A percentile compares a stretch with the other conserved stretches of the same genome.
Conservation (phyloP, 345 rosid species). For the Reutealis trisperma region DNA sequence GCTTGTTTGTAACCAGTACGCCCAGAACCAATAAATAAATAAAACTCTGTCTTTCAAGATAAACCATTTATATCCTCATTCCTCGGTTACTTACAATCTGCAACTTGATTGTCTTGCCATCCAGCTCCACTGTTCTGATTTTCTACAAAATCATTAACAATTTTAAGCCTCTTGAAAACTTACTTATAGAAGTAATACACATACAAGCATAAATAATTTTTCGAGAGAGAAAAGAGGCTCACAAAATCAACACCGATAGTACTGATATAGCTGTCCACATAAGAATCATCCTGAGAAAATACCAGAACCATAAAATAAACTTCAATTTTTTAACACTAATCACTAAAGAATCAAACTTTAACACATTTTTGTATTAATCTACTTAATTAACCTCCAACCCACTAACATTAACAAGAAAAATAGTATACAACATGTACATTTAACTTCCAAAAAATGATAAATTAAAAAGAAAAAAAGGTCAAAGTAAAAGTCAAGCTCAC, state of each 20-base stretch:
- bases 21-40: not conserved
- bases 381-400: not conserved
- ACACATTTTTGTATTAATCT: not conserved
- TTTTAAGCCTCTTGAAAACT: not conserved
- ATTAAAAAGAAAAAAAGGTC: not conserved
- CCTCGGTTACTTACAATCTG: conserved; percentile 54
- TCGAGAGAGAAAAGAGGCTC: conserved; percentile 17
- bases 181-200: not conserved
- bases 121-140: conserved; percentile 91
- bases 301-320: not conserved
- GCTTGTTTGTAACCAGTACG: too few species aligned
- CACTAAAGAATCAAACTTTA: not conserved
- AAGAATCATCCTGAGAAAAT: conserved; percentile 61
- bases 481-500: conserved; percentile 36
- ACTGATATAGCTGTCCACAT: conserved; percentile 72
- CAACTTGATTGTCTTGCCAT: conserved; percentile 80
- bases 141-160: conserved; percentile 46
- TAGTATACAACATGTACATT: not conserved
- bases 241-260: conserved; percentile 81
- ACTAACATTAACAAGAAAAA: not conserved
- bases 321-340: not conserved
- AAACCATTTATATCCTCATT: too few species aligned
- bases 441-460: too few species aligned
- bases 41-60: too few species aligned
- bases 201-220: not conserved